Base-by-base conservation (phyloP, 2,329 filamentous ascomycete genomes). In the Penicillium sp. region DNA sequence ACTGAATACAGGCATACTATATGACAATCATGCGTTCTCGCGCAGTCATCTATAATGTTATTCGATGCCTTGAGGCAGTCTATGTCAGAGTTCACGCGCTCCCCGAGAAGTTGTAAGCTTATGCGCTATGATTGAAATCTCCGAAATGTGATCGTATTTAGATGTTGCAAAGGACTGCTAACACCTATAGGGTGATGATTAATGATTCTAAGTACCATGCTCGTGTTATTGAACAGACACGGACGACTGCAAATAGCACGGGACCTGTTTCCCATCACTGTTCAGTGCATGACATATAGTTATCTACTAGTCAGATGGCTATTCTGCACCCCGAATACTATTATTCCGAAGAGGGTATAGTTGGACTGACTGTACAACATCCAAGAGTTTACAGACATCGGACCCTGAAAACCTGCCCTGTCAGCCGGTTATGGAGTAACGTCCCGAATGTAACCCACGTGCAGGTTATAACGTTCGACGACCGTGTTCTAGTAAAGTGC, bases 401-500 rank as follows among this genome's bases (percentile, higher is more conserved):
- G 24, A n/a, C 33, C n/a, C 44, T 49, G 33, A 45, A 51, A 58
- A 51, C 34, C 42, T 11, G 40, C 21, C 51, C 39, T 24, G 48
- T 61, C 58, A 58, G 31, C 39, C 52, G 51, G 24, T 13, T 21
- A 52, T 48, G 49, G 36, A 33, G 37, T 57, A 61, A 61, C 58
- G 48, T 58, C 45, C 60, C 55, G 61, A 64, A 59, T 64, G 60
- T 56, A 64, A 64, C 60, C 60, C 37, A 59, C 29, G 10, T 40
- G 39, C 37, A 24, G 3, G 6, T 26, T 42, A 23, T 23, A 42
- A 21, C 19, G 29, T 31, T 39, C 24, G 3, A 24, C 24, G 46
- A 40, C 23, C 23, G 16, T 39, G 46, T 10, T 28, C 24, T 28
- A 5, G 24, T 10, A 10, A 28, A 10, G 5, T 28, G 24, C 24